These are phyloP conservation scores for Penicillium paradoxum DNA, from an alignment of 495 filamentous ascomycete genomes.

Conservation along the genomic window DNA sequence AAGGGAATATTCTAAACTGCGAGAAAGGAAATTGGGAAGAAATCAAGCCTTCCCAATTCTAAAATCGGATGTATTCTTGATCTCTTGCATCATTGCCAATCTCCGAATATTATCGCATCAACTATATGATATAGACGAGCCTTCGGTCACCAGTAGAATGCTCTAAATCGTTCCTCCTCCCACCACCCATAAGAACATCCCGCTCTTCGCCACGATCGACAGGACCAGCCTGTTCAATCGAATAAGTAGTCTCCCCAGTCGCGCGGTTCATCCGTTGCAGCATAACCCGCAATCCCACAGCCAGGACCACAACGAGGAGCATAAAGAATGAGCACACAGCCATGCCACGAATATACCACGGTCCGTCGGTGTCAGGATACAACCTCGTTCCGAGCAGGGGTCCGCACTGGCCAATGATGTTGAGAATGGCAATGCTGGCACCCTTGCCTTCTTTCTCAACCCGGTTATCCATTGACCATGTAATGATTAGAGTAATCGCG, in stretches of 20 bases:
- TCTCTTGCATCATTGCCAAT: too few relatives aligned
- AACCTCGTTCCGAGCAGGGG: constrained; percentile 57
- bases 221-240: constrained; percentile 14
- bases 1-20: too few relatives aligned
- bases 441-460: constrained; percentile 51
- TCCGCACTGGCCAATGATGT: constrained; percentile 58
- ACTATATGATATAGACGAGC: constrained; percentile 32
- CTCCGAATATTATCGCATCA: too few relatives aligned
- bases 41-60: too few relatives aligned
- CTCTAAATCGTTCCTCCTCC: constrained; percentile 18
- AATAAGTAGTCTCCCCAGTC: constrained; percentile 21
- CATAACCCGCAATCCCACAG: constrained; percentile 41
- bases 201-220: constrained; percentile 28
- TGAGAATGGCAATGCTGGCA: constrained; percentile 53
- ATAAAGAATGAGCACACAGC: constrained; percentile 55
- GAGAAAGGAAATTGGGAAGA: too few relatives aligned
- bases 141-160: constrained; percentile 18
- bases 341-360: constrained; percentile 58
- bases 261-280: constrained; percentile 40
- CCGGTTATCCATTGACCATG: constrained; percentile 62
- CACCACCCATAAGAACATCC: constrained; percentile 37
- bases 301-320: constrained; percentile 44
- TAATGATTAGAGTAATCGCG: constrained; percentile 57
- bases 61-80: too few relatives aligned
- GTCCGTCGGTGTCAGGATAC: constrained; percentile 52